Evolutionary conservation across 306 rosid genomes (phyloP).

Genomic region (Nissolia schottii): DNA sequence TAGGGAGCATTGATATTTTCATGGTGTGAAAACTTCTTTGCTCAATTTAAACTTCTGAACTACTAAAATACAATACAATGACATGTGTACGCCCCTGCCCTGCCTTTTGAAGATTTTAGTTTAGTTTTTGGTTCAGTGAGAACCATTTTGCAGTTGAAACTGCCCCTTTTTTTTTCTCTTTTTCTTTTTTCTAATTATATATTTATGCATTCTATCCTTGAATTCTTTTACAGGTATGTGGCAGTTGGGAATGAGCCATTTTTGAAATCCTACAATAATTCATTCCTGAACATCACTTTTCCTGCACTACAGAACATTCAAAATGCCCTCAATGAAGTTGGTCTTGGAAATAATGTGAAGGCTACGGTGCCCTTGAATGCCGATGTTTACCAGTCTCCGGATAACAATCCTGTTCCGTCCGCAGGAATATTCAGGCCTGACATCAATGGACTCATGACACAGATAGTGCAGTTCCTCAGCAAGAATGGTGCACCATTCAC

Average conservation of each 20-base stretch:
- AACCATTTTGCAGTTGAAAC: neutral
- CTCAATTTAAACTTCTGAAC: neutral
- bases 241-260: constrained; percentile 99
- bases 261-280: constrained; percentile 77
- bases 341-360: constrained; percentile 62
- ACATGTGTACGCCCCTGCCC: neutral
- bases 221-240: constrained; percentile 60
- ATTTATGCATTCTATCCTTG: neutral
- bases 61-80: neutral
- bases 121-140: neutral
- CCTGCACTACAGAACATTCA: constrained; percentile 97
- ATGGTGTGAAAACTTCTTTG: neutral
- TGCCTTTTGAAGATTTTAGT: neutral
- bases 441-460: constrained; percentile 70
- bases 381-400: constrained; percentile 81
- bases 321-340: constrained; percentile 86
- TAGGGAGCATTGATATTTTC: neutral
- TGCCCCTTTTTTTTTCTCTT: neutral
- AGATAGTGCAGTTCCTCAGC: constrained; percentile 64
- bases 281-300: constrained; percentile 74
- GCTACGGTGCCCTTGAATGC: constrained; percentile 98
- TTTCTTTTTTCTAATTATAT: neutral
- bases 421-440: constrained; percentile 80
- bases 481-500: constrained; percentile 84
- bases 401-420: constrained; percentile 55